Evolutionary conservation across 2,329 filamentous ascomycete species (phyloP), one percentile per base, ranked within the genome.

Genomic region (Penicillium sp.): DNA sequence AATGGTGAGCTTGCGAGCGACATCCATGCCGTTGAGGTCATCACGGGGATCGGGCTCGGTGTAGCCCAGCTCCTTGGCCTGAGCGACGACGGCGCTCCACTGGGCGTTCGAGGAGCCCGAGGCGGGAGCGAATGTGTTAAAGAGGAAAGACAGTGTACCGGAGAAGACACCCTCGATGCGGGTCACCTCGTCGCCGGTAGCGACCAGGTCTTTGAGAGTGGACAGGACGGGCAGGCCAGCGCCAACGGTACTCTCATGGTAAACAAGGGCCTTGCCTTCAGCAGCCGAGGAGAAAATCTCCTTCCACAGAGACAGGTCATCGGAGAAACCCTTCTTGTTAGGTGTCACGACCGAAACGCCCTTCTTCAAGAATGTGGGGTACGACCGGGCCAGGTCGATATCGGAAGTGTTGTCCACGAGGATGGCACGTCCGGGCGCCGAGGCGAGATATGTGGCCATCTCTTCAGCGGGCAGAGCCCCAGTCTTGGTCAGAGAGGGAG

Each of bases 81-180:
- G 89, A 64, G 81, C 83, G 31, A 97, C 90, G 67, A 95, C 91
- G 42, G 86, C 86, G 37, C 88, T 93, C 85, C 94, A 97, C 64
- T 85, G 83, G 45, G 87, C 88, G 26, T 50, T 40, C 6, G 59
- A 51, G 11, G 49, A 38, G n/a, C 86, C 87, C 38, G 82, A 80
- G 2, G 84, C 82, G 0, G 93, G 93, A 38, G 90, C 89, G 69
- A 97, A 98, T 18, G 84, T 90, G 77, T 98, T 97, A 82, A 98
- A 98, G 35, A 98, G 78, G 78, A 96, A 98, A 32, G 87, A 94
- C 83, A 98, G 91, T 47, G 93, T 98, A 54, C 93, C 93, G 53
- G 88, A 95, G 74, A 98, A 97, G 41, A 98, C 91, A 56, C 93
- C 93, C 73, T 97, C 91, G 59, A 98, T 94, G 72, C 85, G 90